phyloP scores from a whole-genome alignment of 2,329 filamentous ascomycete genomes.

The Phialocephala subalpina region DNA sequence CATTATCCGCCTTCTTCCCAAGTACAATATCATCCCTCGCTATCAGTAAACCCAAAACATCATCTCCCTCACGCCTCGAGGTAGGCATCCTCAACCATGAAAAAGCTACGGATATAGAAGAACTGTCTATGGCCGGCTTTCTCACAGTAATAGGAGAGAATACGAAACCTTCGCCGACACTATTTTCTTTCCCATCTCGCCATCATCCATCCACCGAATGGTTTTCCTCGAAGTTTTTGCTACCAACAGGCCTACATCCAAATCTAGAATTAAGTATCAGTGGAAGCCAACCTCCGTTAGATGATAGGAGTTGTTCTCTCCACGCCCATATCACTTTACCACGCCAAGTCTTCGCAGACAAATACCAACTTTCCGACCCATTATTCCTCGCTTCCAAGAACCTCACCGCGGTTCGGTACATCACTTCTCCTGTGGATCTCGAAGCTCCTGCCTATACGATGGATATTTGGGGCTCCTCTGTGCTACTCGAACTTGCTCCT shows the following conservation, averaged over 20 bases:
- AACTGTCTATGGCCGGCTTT: conserved; percentile 80
- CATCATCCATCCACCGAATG: conserved; percentile 66
- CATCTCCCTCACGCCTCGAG: conserved; percentile 68
- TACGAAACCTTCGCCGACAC: conserved; percentile 72
- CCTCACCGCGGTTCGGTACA: conserved; percentile 70
- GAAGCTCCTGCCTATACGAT: conserved; percentile 89
- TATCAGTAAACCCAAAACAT: conserved; percentile 40
- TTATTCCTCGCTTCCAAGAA: conserved; percentile 86
- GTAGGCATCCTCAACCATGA: conserved; percentile 80
- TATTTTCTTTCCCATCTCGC: conserved; percentile 85
- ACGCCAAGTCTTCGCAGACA: conserved; percentile 82
- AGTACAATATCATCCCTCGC: conserved; percentile 39
- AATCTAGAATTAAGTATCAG: conserved; percentile 74
- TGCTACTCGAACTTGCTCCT: conserved; percentile 78
- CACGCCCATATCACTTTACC: conserved; percentile 87
- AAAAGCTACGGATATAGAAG: conserved; percentile 70
- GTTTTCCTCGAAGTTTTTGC: conserved; percentile 71
- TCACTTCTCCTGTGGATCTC: conserved; percentile 82
- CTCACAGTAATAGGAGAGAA: conserved; percentile 82
- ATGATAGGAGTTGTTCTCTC: conserved; percentile 70
- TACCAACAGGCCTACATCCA: conserved; percentile 84
- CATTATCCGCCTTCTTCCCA: conserved; percentile 71
- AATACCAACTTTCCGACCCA: conserved; percentile 80
- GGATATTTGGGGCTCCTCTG: conserved; percentile 77
- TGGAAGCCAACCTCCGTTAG: conserved; percentile 56